A percentile compares a stretch with the other conserved stretches of the same genome.
Evolutionary conservation across 2,329 filamentous ascomycete species (phyloP).

Genomic region (Tolypocladium tundrense): DNA sequence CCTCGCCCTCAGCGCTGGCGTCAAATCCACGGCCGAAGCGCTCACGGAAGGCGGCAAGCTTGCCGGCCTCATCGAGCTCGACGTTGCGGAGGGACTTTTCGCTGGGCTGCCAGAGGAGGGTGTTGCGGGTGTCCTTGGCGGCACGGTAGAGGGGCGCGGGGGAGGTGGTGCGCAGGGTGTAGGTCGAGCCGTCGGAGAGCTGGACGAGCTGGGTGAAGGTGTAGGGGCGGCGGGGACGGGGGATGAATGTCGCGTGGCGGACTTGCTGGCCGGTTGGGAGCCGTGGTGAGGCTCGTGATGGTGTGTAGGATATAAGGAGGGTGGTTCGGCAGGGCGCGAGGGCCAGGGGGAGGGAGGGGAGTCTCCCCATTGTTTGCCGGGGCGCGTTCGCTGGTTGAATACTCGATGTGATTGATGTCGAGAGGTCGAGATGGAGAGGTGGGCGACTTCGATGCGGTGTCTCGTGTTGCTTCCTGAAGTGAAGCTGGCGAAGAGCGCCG

Average conservation of each 20-base stretch:
- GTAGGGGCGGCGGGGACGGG: slow-evolving; percentile 84
- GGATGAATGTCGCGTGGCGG: slow-evolving; percentile 75
- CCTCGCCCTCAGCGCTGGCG: slow-evolving; percentile 28
- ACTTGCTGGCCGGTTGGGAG: slow-evolving; percentile 20
- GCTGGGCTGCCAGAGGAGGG: slow-evolving; percentile 81
- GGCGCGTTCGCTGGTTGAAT: not conserved
- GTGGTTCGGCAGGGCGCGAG: slow-evolving; percentile 17
- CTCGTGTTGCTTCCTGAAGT: not conserved
- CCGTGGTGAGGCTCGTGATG: slow-evolving; percentile 1
- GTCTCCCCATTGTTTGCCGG: slow-evolving; percentile 16
- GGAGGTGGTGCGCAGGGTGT: slow-evolving; percentile 66
- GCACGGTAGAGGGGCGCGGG: slow-evolving; percentile 50
- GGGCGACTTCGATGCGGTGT: not conserved
- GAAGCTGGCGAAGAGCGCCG: slow-evolving; percentile 3
- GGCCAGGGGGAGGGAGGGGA: slow-evolving; percentile 15
- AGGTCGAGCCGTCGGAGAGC: slow-evolving; percentile 83
- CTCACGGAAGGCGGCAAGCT: slow-evolving; percentile 73
- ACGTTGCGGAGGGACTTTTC: slow-evolving; percentile 73
- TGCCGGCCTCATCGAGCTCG: slow-evolving; percentile 90
- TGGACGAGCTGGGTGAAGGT: slow-evolving; percentile 95
- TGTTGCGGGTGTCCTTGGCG: slow-evolving; percentile 80
- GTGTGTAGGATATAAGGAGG: not conserved
- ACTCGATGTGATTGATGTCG: not conserved
- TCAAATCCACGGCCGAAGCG: slow-evolving; percentile 83
- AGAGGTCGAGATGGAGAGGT: not conserved